phyloP scores from a whole-genome alignment of 495 filamentous ascomycete genomes.

The Filosporella fistucella region DNA sequence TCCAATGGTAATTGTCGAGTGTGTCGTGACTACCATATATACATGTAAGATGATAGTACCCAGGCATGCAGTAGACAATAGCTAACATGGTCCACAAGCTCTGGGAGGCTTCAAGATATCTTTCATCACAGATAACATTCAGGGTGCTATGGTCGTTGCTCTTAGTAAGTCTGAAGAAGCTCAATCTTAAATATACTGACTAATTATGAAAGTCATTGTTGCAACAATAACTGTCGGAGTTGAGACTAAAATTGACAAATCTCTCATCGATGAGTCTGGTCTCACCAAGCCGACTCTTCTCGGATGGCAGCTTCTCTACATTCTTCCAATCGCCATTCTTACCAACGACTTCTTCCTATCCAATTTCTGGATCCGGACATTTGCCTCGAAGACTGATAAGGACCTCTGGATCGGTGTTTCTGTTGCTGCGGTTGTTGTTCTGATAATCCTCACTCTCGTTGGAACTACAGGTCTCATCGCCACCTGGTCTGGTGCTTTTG shows the following conservation, averaged over 20 bases:
- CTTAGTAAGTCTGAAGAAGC: constrained; percentile 31
- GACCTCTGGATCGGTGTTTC: constrained; percentile 67
- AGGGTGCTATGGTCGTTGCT: constrained; percentile 66
- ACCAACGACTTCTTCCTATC: constrained; percentile 79
- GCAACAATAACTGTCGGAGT: constrained; percentile 68
- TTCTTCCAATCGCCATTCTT: constrained; percentile 67
- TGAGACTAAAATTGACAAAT: constrained; percentile 63
- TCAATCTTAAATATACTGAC: not conserved
- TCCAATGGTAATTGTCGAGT: constrained; percentile 70
- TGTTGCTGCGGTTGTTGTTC: constrained; percentile 55
- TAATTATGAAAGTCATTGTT: constrained; percentile 51
- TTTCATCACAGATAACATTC: constrained; percentile 74
- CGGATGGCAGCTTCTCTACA: constrained; percentile 76
- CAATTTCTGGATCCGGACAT: constrained; percentile 77
- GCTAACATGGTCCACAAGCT: constrained; percentile 48
- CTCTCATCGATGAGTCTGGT: constrained; percentile 55
- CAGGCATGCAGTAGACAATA: too few species aligned
- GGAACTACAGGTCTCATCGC: constrained; percentile 66
- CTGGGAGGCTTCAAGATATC: constrained; percentile 73
- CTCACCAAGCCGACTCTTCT: constrained; percentile 55
- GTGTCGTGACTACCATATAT: constrained; percentile 68
- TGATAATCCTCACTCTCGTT: constrained; percentile 61
- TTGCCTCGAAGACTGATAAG: constrained; percentile 69
- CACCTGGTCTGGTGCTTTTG: constrained; percentile 63
- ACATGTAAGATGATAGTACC: constrained; percentile 59